These are phyloP conservation scores for Ricinus communis DNA, from an alignment of 345 rosid genomes.

Conservation along the genomic window DNA sequence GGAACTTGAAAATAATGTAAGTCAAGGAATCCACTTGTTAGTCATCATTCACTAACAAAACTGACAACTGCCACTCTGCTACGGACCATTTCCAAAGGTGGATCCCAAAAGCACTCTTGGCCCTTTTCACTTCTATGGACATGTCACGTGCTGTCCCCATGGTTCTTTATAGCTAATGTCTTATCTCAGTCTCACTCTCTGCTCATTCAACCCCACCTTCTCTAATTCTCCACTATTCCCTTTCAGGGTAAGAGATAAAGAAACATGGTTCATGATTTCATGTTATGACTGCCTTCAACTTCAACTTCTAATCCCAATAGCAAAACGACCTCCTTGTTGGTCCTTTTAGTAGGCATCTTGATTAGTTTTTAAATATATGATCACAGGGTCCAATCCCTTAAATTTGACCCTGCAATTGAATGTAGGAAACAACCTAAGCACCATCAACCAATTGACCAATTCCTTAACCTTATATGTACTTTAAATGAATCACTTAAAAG, in stretches of 20 bases:
- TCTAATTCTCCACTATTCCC: no score
- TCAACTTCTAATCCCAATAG: neutral
- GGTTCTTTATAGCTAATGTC: neutral
- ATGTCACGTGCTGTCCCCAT: conserved; percentile 9
- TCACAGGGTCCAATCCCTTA: no score
- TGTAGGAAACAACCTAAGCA: conserved; percentile 10
- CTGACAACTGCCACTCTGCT: neutral
- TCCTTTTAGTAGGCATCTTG: no score
- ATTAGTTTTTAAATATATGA: no score
- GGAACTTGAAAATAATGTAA: neutral
- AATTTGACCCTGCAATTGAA: no score
- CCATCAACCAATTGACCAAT: conserved; percentile 16
- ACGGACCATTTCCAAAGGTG: conserved; percentile 8
- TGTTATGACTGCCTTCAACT: no score
- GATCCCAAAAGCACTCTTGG: conserved; percentile 14
- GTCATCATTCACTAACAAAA: neutral
- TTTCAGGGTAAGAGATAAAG: no score
- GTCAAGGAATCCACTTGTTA: neutral
- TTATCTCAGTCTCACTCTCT: no score
- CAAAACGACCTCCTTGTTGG: no score
- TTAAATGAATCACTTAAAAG: no score
- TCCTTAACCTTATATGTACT: neutral
- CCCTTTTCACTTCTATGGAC: neutral
- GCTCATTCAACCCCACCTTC: no score
- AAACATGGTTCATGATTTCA: no score